Evolutionary conservation across 2,329 filamentous ascomycete genomes (phyloP), one percentile per base, ranked within the genome.

Genomic region (Ceratocystis alfenasii): DNA sequence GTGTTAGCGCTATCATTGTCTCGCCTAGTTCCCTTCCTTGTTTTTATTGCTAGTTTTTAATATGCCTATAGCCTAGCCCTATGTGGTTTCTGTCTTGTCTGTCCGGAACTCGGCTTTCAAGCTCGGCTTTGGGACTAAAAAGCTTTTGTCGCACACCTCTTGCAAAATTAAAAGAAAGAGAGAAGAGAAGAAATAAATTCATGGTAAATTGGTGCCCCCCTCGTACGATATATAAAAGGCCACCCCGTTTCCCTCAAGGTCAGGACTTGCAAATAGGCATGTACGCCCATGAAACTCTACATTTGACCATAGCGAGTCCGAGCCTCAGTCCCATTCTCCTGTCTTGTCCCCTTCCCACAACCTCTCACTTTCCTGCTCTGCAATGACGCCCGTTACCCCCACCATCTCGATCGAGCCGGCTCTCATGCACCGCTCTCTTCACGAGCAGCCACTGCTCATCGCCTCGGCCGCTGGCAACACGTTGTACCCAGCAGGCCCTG

Each of bases 351-450:
- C 44, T 28, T n/a, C 7, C 33, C 8, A 28, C 30, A 5, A 33
- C 28, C 22, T 10, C 61, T 2, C 36, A 41, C 36, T 41, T 12
- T 41, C 36, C 36, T 41, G 36, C 8, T 12, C 36, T 41, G 36
- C 10, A 41, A 41, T 41, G 36, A 12, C 25, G 30, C 55, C 22
- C 6, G 22, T 20, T 25, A 50, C 46, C 12, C 10, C 61, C 41
- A 3, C 61, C 5, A 48, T 25, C 10, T 7, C 61, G 8, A 25
- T 45, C 8, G 61, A 63, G 46, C 28, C 61, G 17, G 61, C 61
- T 10, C 41, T 63, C 61, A 63, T 63, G 61, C 61, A 62, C 55
- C 41, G 44, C 10, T 65, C 64, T 12, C 45, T 65, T 5, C 41
- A 28, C 25, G 45, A 45, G 12, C 25, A 55, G n/a, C 64, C 57